Conservation (phyloP, 2,329 filamentous ascomycete genomes). For the Calonectria hongkongensis region DNA sequence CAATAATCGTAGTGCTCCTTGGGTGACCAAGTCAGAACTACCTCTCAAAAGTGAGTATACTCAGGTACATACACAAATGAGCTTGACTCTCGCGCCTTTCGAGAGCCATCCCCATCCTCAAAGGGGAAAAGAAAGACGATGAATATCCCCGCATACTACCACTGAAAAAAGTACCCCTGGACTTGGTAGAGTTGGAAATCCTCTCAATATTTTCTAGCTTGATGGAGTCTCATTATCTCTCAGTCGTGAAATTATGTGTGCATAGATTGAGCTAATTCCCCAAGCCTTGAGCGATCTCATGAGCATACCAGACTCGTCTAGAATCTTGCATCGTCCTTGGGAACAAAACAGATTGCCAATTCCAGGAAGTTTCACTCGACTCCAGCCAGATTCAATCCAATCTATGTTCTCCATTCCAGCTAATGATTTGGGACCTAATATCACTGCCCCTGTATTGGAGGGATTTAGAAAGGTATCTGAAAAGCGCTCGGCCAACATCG, state of each 20-base stretch:
- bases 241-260: not conserved
- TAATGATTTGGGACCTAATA: conserved; percentile 11
- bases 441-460: not conserved
- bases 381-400: conserved; percentile 13
- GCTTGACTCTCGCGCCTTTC: too few relatives aligned
- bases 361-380: conserved; percentile 5
- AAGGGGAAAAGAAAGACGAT: too few relatives aligned
- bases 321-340: conserved; percentile 8
- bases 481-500: conserved; percentile 10
- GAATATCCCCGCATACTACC: too few relatives aligned
- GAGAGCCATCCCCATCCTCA: too few relatives aligned
- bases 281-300: conserved; percentile 22
- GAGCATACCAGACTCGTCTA: not conserved
- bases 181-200: not conserved
- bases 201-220: not conserved
- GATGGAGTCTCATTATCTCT: not conserved
- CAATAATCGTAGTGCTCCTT: too few relatives aligned
- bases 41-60: too few relatives aligned
- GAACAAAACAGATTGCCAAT: not conserved
- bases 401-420: not conserved
- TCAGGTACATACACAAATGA: too few relatives aligned
- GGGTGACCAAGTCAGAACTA: too few relatives aligned
- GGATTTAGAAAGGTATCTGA: not conserved
- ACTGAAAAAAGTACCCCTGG: too few relatives aligned
- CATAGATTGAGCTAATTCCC: conserved; percentile 17